Evolutionary conservation across 1,139 yeast genomes (phyloP), one percentile per base, ranked within the genome.

Genomic region (Suhomyces kunorum): DNA sequence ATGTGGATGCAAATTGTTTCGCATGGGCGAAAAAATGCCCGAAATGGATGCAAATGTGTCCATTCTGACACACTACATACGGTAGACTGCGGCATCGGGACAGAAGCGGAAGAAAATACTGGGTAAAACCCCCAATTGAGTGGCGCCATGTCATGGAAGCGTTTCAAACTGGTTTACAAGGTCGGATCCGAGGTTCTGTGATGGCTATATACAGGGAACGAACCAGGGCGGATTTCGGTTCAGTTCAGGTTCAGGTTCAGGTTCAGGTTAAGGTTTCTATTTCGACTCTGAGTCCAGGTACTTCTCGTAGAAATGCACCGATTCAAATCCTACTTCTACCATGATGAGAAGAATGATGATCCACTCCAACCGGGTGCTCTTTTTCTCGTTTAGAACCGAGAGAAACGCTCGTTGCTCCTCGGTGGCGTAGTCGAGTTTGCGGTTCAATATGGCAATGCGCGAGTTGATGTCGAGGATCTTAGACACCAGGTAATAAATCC

Each of bases 361-460:
- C 95, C 95, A 87, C 58, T 89, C 97, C 32, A 89, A 66, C 17
- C 88, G 69, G 1, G 88, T 78, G 27, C 92, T 76, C 45, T 84
- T 86, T 53, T 82, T 80, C 51, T 88, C 96, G 45, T 81, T 84
- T 44, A 89, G 62, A 6, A 88, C 84, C 18, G 85, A 76, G 47
- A 88, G 72, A 33, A 89, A 67, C 1, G 90, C 90, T 17, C 88
- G 74, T 19, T 87, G 87, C 59, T 89, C 95, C 46, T 89, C 96
- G 1, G 95, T 83, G 1, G 95, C 90, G 60, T 89, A 89, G 58
- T 89, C 97, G 40, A 89, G 66, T 56, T 89, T 88, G 41, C 90
- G 74, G 61, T 89, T 89, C 56, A 89, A 66, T 30, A 88, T 87
- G 26, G 81, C 72, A 33, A 89, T 86, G 48, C 97, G 68, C 2